Evolutionary conservation across 2,329 filamentous ascomycete genomes (phyloP).

Genomic region (Neofusicoccum parvum): DNA sequence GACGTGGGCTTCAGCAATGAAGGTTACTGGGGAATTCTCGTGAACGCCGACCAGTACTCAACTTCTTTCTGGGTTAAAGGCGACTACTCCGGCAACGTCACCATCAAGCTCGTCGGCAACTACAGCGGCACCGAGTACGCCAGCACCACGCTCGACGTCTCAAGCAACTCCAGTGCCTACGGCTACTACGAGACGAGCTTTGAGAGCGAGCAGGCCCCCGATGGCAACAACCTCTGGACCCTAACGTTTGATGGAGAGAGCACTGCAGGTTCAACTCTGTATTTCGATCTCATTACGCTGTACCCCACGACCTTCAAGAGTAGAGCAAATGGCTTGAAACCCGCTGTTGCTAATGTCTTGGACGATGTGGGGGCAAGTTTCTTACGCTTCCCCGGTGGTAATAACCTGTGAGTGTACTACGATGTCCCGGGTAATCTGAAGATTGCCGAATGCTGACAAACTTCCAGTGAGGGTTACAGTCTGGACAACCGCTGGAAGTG

Average conservation of each 20-base stretch:
- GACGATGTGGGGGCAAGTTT: slow-evolving; percentile 40
- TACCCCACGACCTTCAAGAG: slow-evolving; percentile 23
- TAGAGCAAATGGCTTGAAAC: slow-evolving; percentile 18
- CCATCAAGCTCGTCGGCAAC: slow-evolving; percentile 15
- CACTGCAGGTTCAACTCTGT: slow-evolving; percentile 3
- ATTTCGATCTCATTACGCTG: slow-evolving; percentile 21
- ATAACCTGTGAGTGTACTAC: slow-evolving; percentile 45
- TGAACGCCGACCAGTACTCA: slow-evolving; percentile 19
- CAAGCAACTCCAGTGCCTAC: neutral
- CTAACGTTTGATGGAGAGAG: slow-evolving; percentile 20
- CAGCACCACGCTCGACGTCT: neutral
- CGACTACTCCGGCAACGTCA: slow-evolving; percentile 31
- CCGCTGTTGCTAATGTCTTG: slow-evolving; percentile 13
- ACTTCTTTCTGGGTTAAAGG: slow-evolving; percentile 29
- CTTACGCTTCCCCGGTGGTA: slow-evolving; percentile 66
- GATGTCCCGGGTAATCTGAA: neutral
- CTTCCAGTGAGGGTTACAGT: slow-evolving; percentile 39
- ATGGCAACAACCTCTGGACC: slow-evolving; percentile 21
- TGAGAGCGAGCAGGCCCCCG: slow-evolving; percentile 12
- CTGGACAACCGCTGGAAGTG: slow-evolving; percentile 49
- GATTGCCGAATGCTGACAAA: neutral
- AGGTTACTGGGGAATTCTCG: slow-evolving; percentile 23
- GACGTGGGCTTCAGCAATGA: slow-evolving; percentile 21
- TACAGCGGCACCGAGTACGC: slow-evolving; percentile 16
- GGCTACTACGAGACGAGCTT: slow-evolving; percentile 7